A percentile compares a stretch with the other conserved stretches of the same genome.
Conservation (phyloP, 2,329 filamentous ascomycete genomes). For the Parasarocladium wereldwijsianum region DNA sequence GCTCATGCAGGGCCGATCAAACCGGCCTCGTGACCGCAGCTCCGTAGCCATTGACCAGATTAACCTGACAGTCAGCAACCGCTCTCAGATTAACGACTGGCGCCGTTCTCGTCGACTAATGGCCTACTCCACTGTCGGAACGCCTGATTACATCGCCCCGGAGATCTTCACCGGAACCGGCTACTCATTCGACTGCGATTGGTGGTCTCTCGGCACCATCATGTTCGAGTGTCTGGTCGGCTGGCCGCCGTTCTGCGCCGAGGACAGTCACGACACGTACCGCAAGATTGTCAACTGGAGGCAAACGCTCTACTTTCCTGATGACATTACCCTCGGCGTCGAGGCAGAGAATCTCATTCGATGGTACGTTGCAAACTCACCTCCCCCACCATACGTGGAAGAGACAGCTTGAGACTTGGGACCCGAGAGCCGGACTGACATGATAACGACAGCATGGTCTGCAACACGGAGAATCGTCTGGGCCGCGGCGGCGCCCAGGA, state of each 20-base stretch:
- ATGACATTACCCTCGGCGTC: constrained; percentile 75
- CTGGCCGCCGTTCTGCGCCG: constrained; percentile 97
- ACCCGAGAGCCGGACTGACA: background rate
- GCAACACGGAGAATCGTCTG: constrained; percentile 83
- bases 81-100: constrained; percentile 97
- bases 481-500: constrained; percentile 77
- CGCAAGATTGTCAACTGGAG: constrained; percentile 99
- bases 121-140: constrained; percentile 96
- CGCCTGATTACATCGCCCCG: constrained; percentile 94
- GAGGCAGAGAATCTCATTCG: constrained; percentile 88
- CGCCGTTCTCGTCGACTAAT: constrained; percentile 87
- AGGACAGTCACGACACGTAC: constrained; percentile 95
- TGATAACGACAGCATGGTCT: constrained; percentile 57
- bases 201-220: constrained; percentile 97
- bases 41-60: constrained; percentile 97
- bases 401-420: no score
- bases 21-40: constrained; percentile 65
- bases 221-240: constrained; percentile 99
- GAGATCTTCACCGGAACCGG: constrained; percentile 96
- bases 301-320: constrained; percentile 88
- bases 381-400: no score
- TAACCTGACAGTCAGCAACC: constrained; percentile 94
- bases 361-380: constrained; percentile 42
- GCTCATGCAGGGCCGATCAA: constrained; percentile 68
- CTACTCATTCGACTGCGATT: constrained; percentile 94